phyloP scores from a whole-genome alignment of 192 early-diverging fungal genomes.

The Tieghemiomyces parasiticus region DNA sequence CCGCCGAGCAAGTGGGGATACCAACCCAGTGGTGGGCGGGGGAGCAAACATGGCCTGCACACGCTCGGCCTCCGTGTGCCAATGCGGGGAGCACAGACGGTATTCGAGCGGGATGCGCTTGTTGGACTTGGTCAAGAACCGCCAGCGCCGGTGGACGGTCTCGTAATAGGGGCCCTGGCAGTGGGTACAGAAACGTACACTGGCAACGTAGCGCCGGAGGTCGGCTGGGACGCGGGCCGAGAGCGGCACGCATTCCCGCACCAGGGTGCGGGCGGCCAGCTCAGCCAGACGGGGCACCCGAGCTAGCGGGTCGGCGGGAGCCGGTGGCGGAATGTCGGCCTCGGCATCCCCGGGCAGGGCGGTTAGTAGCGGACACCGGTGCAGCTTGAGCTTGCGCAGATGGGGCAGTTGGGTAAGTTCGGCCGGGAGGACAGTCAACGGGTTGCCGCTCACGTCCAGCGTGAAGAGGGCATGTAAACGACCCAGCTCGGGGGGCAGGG shows the following conservation, averaged over 20 bases:
- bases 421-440: conserved; percentile 46
- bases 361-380: conserved; percentile 34
- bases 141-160: conserved; percentile 33
- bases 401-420: conserved; percentile 53
- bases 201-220: conserved; percentile 46
- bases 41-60: conserved; percentile 36
- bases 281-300: conserved; percentile 56
- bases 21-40: conserved; percentile 7
- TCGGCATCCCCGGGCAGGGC: conserved; percentile 20
- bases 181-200: conserved; percentile 44
- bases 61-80: conserved; percentile 55
- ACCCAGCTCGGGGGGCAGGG: conserved; percentile 50
- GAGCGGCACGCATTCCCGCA: conserved; percentile 44
- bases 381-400: conserved; percentile 39
- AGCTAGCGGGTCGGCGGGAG: conserved; percentile 22
- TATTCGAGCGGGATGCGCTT: conserved; percentile 47
- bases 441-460: conserved; percentile 53
- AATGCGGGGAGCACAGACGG: conserved; percentile 57
- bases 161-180: conserved; percentile 73
- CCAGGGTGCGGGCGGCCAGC: conserved; percentile 55
- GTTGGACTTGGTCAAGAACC: conserved; percentile 42
- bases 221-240: conserved; percentile 30
- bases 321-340: not conserved
- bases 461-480: conserved; percentile 38
- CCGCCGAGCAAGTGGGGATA: not conserved